Base-by-base conservation (phyloP, 2,329 filamentous ascomycete species). In the Drechslerella stenobrocha region DNA sequence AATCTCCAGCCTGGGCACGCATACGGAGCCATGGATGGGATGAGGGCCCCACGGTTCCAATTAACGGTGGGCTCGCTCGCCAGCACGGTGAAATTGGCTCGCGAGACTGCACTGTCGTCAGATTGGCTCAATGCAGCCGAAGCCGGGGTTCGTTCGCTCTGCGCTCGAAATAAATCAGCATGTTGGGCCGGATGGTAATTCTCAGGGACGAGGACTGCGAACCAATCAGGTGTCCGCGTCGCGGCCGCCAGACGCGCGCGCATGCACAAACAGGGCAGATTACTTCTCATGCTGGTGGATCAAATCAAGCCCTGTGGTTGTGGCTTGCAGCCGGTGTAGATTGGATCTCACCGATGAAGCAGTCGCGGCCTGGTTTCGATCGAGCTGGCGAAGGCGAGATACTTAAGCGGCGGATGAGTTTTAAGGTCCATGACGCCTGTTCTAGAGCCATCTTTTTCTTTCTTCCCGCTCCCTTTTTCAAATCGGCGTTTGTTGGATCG, bases 1-100 rank as follows among this genome's bases (percentile, higher is more conserved):
- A 30, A 30, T 30, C 28, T 30, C 15, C 4, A 20, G 18, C n/a
- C 37, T 15, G 3, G 34, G 4, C 3, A 37, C 34, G n/a, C n/a
- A n/a, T n/a, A 32, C 15, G 9, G 9, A 42, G 18, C 37, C 37
- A 42, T 42, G 37, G 37, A 20, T 20, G 18, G 13, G 22, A 20
- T 20, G 18, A 7, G 37, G 37, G 37, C 18, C 37, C 13, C 3
- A 18, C 9, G 4, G 24, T 35, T 2, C 37, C 37, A 18, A 42
- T 42, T 42, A 20, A n/a, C 22, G 5, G 26, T 47, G 28, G n/a
- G 2, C 13, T 47, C 44, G 8, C 15, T 47, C 26, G 44, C 26
- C 50, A 56, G 63, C 63, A n/a, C n/a, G n/a, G 63, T 60, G 35
- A 67, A 67, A 56, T 56, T 47, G 42, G 30, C 55, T 30, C 55